Percentiles rank a stretch among this genome's conserved stretches.
Evolutionary conservation across 2,329 filamentous ascomycete genomes (phyloP).

Genomic region (Cladosporium sp.): DNA sequence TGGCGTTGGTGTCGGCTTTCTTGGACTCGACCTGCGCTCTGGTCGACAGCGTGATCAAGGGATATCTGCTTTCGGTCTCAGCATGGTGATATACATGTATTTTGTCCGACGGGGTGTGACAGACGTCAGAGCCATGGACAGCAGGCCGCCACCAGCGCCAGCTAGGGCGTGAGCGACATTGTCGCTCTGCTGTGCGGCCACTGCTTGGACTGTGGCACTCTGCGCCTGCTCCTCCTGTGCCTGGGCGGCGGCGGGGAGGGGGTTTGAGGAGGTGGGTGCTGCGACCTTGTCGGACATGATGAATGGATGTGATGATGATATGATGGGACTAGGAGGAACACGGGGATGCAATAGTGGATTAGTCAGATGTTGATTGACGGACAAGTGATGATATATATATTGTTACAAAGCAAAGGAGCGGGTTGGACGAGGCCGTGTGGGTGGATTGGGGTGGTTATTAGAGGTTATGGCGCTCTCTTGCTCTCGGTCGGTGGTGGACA

Average conservation of each 20-base stretch:
- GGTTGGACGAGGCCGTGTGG: not conserved
- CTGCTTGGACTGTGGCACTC: slow-evolving; percentile 32
- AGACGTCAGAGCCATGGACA: slow-evolving; percentile 94
- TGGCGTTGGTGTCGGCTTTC: slow-evolving; percentile 79
- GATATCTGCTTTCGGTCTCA: slow-evolving; percentile 59
- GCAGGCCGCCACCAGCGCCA: slow-evolving; percentile 85
- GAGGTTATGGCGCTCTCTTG: not conserved
- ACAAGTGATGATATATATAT: not conserved
- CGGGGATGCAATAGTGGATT: too few species aligned
- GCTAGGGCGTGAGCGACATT: slow-evolving; percentile 95
- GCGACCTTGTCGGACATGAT: slow-evolving; percentile 21
- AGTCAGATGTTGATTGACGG: too few species aligned
- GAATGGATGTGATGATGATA: not conserved
- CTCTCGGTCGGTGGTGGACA: not conserved
- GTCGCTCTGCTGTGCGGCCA: slow-evolving; percentile 74
- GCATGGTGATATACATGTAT: slow-evolving; percentile 11
- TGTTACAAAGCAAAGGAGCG: slow-evolving; percentile 3
- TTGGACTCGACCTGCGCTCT: slow-evolving; percentile 97
- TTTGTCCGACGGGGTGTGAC: slow-evolving; percentile 20
- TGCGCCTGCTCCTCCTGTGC: slow-evolving; percentile 19
- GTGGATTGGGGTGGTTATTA: not conserved
- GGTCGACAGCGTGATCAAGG: slow-evolving; percentile 94
- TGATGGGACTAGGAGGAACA: too few species aligned
- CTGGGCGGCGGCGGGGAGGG: slow-evolving; percentile 19
- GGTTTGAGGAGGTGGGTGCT: slow-evolving; percentile 24